Conservation (phyloP, 306 rosid genomes). For the Vicia sativa region DNA sequence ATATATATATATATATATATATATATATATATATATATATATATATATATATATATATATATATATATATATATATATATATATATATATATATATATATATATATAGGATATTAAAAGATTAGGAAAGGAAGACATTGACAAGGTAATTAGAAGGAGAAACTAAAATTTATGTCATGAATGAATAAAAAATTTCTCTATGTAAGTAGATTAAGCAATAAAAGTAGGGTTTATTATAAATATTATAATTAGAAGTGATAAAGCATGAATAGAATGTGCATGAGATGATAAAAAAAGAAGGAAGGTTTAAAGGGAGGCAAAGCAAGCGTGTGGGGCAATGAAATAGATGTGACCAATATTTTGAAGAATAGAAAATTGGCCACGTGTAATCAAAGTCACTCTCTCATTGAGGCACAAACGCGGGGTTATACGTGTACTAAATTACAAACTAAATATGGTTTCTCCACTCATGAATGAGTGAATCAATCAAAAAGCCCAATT, state of each 20-base stretch:
- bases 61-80: no score
- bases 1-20: no score
- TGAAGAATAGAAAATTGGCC: constrained; percentile 41
- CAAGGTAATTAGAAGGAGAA: neutral
- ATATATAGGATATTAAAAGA: no score
- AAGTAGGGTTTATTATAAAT: neutral
- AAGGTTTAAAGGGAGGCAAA: constrained; percentile 33
- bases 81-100: no score
- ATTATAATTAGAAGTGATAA: neutral
- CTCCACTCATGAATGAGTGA: constrained; percentile 5
- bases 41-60: no score
- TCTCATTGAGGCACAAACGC: constrained; percentile 58
- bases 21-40: no score
- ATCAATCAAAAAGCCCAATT: constrained; percentile 34
- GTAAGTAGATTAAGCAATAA: neutral
- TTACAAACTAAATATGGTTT: constrained; percentile 31
- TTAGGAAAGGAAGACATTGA: no score
- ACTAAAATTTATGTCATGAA: neutral
- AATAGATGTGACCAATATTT: constrained; percentile 59
- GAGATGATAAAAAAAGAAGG: neutral
- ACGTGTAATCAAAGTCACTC: constrained; percentile 52
- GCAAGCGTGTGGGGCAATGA: constrained; percentile 68
- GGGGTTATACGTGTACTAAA: constrained; percentile 67
- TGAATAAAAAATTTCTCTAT: neutral
- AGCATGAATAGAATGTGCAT: constrained; percentile 11